Conservation (phyloP, 345 rosid genomes). For the Murraya koenigii region DNA sequence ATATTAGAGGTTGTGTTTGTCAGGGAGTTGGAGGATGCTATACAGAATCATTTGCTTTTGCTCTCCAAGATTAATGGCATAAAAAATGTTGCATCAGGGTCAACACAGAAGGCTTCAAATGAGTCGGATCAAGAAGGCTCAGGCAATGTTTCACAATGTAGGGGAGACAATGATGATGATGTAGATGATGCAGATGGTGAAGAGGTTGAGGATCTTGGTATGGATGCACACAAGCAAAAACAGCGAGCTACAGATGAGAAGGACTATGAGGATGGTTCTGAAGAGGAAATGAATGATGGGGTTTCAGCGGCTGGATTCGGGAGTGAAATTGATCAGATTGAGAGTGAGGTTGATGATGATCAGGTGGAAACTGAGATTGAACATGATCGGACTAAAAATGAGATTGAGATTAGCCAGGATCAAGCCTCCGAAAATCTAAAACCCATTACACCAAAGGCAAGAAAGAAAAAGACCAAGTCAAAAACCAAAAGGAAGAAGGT, state of each 20-base stretch:
- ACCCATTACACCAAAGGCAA: conserved; percentile 22
- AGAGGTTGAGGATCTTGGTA: conserved; percentile 76
- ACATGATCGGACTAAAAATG: conserved; percentile 18
- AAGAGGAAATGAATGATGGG: conserved; percentile 39
- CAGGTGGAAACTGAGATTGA: conserved; percentile 24
- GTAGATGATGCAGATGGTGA: conserved; percentile 47
- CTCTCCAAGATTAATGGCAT: conserved; percentile 75
- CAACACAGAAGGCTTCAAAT: conserved; percentile 35
- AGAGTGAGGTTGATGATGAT: conserved; percentile 21
- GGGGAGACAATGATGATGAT: conserved; percentile 37
- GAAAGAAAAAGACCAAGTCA: conserved; percentile 28
- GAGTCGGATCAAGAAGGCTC: conserved; percentile 50
- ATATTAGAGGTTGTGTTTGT: conserved; percentile 46
- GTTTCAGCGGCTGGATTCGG: conserved; percentile 26
- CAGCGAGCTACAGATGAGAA: conserved; percentile 59
- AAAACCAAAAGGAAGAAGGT: conserved; percentile 32
- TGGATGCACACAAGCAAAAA: conserved; percentile 68
- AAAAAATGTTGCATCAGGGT: conserved; percentile 36
- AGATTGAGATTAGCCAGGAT: conserved; percentile 35
- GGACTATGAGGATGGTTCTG: conserved; percentile 72
- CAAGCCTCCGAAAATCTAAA: conserved; percentile 21
- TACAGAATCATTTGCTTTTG: conserved; percentile 64
- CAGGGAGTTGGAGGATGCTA: conserved; percentile 91
- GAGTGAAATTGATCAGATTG: conserved; percentile 38
- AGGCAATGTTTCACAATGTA: conserved; percentile 25